Evolutionary conservation across 257 asterid species (phyloP), one percentile per base, ranked within the genome.

Genomic region (Nemophila menziesii): DNA sequence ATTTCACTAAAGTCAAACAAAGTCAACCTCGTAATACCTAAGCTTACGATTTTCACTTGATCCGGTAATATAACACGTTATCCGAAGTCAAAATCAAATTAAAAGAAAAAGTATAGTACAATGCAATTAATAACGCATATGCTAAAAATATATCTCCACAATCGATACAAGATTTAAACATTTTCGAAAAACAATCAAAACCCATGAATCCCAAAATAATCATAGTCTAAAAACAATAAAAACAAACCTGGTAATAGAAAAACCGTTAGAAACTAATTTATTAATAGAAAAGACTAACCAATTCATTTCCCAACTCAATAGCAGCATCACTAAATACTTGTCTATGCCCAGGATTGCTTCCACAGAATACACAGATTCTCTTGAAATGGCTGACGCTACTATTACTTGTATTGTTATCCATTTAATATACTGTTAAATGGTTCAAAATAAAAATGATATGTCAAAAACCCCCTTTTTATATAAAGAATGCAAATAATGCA

Each of bases 311-410:
- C 78, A 90, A 64, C 51, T 79, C 90, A 71, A 79, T 62, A 50
- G 95, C 94, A 64, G 96, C 96, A 69, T 90, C 95, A 63, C 99
- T 80, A 89, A 90, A 90, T 47, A 90, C 83, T 64, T 71, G 55
- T 55, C 92, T 82, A 65, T 79, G 73, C 34, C 99, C 99, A 18
- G 94, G 86, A 47, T 86, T 64, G 68, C 99, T 90, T 56, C 99
- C 99, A 62, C 99, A 90, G 58, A 85, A 90, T 0, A 90, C 99
- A 57, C 96, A 85, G 46, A 86, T 77, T 73, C 51, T 82, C 83
- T 82, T 86, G 82, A 90, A 90, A 58, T 74, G 76, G 76, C 54
- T 60, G 26, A 67, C 63, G 59, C 52, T 33, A 15, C 33, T 62
- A 40, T 8, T 8, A 34, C 46, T 19, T 21, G 67, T 74, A 59